Conservation (phyloP, 352 stramenopile genomes). For the Elongisporangium prolatum region DNA sequence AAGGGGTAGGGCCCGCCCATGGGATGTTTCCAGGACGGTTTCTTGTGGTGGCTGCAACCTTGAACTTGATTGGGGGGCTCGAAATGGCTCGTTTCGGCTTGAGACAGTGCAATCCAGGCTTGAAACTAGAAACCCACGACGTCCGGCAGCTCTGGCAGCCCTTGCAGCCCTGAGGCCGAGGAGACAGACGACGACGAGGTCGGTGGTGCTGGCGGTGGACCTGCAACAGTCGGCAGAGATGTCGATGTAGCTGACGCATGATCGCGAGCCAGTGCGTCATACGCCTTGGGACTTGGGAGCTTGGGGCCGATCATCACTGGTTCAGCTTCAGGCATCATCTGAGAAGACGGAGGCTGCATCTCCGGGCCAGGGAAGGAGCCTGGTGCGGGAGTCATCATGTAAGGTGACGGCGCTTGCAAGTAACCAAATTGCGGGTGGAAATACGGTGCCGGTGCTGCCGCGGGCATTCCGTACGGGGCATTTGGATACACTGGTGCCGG, state of each 20-base stretch:
- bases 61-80: background rate
- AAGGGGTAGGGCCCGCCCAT: background rate
- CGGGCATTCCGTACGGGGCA: slow-evolving; percentile 20
- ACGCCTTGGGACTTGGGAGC: slow-evolving; percentile 26
- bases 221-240: slow-evolving; percentile 3
- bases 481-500: background rate
- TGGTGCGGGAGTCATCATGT: background rate
- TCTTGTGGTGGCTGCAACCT: background rate
- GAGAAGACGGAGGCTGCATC: slow-evolving; percentile 5
- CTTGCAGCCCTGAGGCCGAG: slow-evolving; percentile 15
- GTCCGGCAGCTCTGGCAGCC: slow-evolving; percentile 47
- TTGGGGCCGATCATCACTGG: slow-evolving; percentile 43
- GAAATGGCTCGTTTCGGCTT: background rate
- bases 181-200: slow-evolving; percentile 1
- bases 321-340: slow-evolving; percentile 3
- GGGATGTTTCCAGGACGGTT: background rate
- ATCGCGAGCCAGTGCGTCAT: slow-evolving; percentile 12
- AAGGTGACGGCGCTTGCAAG: slow-evolving; percentile 23
- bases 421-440: slow-evolving; percentile 32
- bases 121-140: slow-evolving; percentile 18
- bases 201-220: background rate
- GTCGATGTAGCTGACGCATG: slow-evolving; percentile 9
- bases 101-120: background rate
- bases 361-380: slow-evolving; percentile 15
- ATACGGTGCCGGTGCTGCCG: slow-evolving; percentile 18